Percentiles rank a stretch among this genome's conserved stretches.
Conservation (phyloP, 2,329 filamentous ascomycete species). For the Coniochaeta sp. region DNA sequence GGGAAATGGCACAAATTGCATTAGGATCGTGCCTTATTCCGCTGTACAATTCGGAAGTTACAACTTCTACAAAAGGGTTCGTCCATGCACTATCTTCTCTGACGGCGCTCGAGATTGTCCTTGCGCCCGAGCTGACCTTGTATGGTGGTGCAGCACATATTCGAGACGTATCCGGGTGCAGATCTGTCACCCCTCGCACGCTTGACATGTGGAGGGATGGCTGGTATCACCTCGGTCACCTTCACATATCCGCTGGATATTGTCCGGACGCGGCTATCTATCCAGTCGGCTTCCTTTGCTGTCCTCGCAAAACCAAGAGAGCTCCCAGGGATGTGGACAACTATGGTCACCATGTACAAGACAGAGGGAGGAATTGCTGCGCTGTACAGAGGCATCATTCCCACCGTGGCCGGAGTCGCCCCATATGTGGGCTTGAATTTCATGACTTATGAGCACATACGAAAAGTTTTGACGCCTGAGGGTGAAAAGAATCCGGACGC, state of each 20-base stretch:
- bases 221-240: constrained; percentile 91
- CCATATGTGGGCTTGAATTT: constrained; percentile 98
- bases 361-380: constrained; percentile 79
- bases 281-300: constrained; percentile 94
- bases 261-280: constrained; percentile 88
- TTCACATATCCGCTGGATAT: constrained; percentile 97
- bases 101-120: neutral
- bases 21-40: constrained; percentile 96
- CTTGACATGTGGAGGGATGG: constrained; percentile 81
- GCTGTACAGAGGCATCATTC: constrained; percentile 89
- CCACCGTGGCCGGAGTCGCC: constrained; percentile 89
- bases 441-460: constrained; percentile 91
- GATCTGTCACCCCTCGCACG: constrained; percentile 68
- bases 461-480: constrained; percentile 76
- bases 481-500: constrained; percentile 78
- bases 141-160: constrained; percentile 36
- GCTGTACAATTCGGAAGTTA: constrained; percentile 98
- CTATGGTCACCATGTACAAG: constrained; percentile 77
- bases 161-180: constrained; percentile 66
- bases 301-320: constrained; percentile 59
- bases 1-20: constrained; percentile 96
- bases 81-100: constrained; percentile 21
- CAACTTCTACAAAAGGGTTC: constrained; percentile 89
- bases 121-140: neutral
- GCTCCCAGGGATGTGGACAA: constrained; percentile 87